Base-by-base conservation (phyloP, 257 asterid genomes). In the Forsythia suspensa region DNA sequence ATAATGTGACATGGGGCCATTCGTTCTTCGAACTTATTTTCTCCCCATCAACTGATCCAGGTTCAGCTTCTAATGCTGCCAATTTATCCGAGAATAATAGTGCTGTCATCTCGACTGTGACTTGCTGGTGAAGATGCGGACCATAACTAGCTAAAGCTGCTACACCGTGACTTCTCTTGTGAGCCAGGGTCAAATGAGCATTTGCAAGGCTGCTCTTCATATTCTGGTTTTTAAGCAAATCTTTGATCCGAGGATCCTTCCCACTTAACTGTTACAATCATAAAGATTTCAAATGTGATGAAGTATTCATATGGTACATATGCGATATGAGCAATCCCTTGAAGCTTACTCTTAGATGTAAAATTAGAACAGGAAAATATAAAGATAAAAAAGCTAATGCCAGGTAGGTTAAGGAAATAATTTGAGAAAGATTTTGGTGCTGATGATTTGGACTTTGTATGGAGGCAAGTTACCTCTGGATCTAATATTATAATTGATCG, bases 121-220 rank as follows among this genome's bases (percentile, higher is more conserved):
- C 97, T 36, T 84, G 81, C 51, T 81, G 91, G 85, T 91, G 65
- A 82, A 92, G 82, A 80, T 91, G 77, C 5, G 87, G 82, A 18
- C 91, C 98, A 29, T 88, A 95, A 59, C 82, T 83, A 63, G 97
- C 97, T 18, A 95, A 90, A 65, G 97, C 94, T 16, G 95, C 70
- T 41, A 93, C 91, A 13, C 98, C 97, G 8, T 95, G 99, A 67
- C 96, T 92, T 74, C 93, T 87, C 88, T 95, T 95, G 74, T 93
- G 99, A 68, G 99, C 99, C 20, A 95, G 97, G 43, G 98, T 95
- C 79, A 95, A 55, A 76, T 95, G 99, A 66, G 96, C 94, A 80
- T 81, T 87, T 13, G 82, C 82, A 65, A 91, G 84, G 75, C 81
- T 84, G 87, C 79, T 88, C 87, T 86, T 90, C 84, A 93, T 71